phyloP scores from a whole-genome alignment of 352 stramenopile species.

The Salisapilia sapeloensis region DNA sequence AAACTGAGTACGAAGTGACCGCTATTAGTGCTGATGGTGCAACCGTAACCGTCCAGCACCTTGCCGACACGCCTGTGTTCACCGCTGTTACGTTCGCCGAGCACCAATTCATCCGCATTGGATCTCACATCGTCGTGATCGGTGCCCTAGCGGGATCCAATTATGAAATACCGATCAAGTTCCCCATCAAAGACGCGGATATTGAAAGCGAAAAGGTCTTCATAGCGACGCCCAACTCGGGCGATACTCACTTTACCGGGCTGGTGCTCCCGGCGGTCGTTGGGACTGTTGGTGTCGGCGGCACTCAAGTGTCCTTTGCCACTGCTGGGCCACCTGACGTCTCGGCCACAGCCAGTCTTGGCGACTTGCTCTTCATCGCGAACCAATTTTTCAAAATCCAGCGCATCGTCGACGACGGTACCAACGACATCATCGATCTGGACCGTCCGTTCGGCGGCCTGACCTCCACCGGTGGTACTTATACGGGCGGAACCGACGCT shows the following conservation, averaged over 20 bases:
- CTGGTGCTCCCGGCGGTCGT: background rate
- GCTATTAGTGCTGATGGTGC: background rate
- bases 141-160: background rate
- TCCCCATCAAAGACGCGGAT: constrained; percentile 11
- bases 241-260: constrained; percentile 4
- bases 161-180: constrained; percentile 9
- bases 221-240: background rate
- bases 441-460: constrained; percentile 33
- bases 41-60: constrained; percentile 2
- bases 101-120: constrained; percentile 10
- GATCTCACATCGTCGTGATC: constrained; percentile 5
- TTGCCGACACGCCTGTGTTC: background rate
- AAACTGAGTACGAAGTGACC: constrained; percentile 4
- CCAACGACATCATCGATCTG: constrained; percentile 4
- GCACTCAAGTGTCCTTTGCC: constrained; percentile 4
- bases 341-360: constrained; percentile 1
- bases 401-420: background rate
- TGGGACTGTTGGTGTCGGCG: constrained; percentile 2
- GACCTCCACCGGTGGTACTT: constrained; percentile 3
- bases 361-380: constrained; percentile 28
- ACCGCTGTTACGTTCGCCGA: background rate
- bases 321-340: background rate
- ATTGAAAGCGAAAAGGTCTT: constrained; percentile 4
- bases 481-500: background rate
- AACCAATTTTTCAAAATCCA: constrained; percentile 40